Conservation (phyloP, 305 asterid genomes). For the Stenogyne calaminthoides region DNA sequence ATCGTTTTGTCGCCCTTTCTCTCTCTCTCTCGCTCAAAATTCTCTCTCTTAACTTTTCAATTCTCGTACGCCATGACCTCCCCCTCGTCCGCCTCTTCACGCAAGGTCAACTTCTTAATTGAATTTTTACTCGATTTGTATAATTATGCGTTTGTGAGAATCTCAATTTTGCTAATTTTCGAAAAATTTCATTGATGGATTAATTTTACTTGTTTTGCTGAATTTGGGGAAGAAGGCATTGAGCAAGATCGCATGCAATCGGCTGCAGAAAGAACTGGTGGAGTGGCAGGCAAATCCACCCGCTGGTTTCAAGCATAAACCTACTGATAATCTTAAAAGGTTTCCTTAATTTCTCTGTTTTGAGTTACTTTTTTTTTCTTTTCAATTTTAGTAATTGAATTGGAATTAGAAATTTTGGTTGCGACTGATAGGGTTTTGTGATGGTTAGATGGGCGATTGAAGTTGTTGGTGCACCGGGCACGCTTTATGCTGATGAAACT, state of each 20-base stretch:
- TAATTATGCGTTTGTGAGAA: background rate
- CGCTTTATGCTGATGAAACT: constrained; percentile 78
- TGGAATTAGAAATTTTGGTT: background rate
- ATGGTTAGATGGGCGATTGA: constrained; percentile 64
- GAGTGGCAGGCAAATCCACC: constrained; percentile 99
- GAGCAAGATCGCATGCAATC: constrained; percentile 96
- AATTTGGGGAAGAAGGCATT: constrained; percentile 51
- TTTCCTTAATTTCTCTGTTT: constrained; percentile 8
- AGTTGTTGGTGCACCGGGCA: constrained; percentile 88
- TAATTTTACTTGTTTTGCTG: background rate
- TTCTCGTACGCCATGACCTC: constrained; percentile 62
- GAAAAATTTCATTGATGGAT: background rate
- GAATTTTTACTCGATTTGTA: background rate
- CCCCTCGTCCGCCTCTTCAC: constrained; percentile 83
- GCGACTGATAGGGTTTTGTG: background rate
- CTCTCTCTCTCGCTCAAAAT: constrained; percentile 3
- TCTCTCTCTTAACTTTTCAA: constrained; percentile 25
- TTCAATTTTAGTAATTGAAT: background rate
- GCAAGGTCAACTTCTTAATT: constrained; percentile 58
- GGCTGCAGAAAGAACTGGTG: constrained; percentile 87
- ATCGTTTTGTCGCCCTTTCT: background rate
- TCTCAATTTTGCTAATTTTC: background rate
- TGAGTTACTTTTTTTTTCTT: too few relatives aligned
- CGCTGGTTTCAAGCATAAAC: constrained; percentile 83
- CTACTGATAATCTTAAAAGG: constrained; percentile 94